Evolutionary conservation across 768 basidiomycete species (phyloP).

Genomic region (Podaxis pistillaris): DNA sequence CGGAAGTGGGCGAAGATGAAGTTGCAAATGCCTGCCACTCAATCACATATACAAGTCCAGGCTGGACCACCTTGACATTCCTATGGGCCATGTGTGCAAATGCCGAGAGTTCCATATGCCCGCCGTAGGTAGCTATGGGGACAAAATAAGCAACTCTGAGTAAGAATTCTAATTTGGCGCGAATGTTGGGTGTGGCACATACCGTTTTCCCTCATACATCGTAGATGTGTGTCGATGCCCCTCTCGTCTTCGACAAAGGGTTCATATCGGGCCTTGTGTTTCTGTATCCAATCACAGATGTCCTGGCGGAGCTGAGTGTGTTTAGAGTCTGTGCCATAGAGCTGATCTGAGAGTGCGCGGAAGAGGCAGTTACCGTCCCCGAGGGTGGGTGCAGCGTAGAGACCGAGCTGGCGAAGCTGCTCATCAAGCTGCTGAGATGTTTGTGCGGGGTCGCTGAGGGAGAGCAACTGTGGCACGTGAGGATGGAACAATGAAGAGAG

Average conservation of each 20-base stretch:
- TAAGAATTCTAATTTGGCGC: not conserved
- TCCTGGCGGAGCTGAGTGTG: slow-evolving; percentile 70
- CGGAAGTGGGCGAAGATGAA: slow-evolving; percentile 17
- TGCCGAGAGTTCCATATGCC: slow-evolving; percentile 90
- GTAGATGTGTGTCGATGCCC: slow-evolving; percentile 69
- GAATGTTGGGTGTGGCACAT: slow-evolving; percentile 21
- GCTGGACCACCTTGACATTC: slow-evolving; percentile 91
- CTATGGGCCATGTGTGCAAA: slow-evolving; percentile 79
- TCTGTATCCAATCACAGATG: slow-evolving; percentile 81
- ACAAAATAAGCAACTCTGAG: slow-evolving; percentile 7
- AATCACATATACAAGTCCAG: slow-evolving; percentile 88
- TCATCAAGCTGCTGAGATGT: slow-evolving; percentile 65
- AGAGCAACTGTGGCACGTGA: slow-evolving; percentile 25
- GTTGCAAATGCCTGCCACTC: slow-evolving; percentile 67
- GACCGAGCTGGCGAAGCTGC: slow-evolving; percentile 74
- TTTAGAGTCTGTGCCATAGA: slow-evolving; percentile 69
- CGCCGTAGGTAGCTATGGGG: slow-evolving; percentile 77
- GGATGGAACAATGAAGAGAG: slow-evolving; percentile 2
- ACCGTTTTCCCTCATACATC: slow-evolving; percentile 81
- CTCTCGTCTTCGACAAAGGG: slow-evolving; percentile 86
- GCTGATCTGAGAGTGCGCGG: slow-evolving; percentile 85
- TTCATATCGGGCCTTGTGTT: slow-evolving; percentile 69
- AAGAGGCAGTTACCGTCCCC: slow-evolving; percentile 96
- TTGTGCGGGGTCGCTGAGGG: slow-evolving; percentile 56
- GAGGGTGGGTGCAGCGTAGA: slow-evolving; percentile 84